Base-by-base conservation (phyloP, 2,329 filamentous ascomycete species). In the Hypoxylon sp. region DNA sequence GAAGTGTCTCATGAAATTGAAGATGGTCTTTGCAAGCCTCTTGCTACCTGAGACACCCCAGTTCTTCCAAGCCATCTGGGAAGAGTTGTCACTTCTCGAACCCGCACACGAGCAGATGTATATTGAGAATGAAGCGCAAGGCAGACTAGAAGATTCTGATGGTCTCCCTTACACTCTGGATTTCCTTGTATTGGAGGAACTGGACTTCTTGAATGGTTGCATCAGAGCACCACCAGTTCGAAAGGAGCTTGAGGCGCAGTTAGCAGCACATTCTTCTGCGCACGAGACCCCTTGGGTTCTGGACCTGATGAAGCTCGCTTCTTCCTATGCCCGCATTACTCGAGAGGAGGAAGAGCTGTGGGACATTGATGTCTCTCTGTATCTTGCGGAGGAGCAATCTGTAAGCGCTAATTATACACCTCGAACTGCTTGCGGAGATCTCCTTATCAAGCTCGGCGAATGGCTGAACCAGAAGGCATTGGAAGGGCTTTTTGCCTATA, bases 341-440 rank as follows among this genome's bases (percentile, higher is more conserved):
- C 90, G 89, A 29, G 96, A 99, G 79, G 96, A 98, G 77, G 94
- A 98, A 81, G 94, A 93, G 6, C 82, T 99, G 9, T 99, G 96
- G 96, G 94, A 98, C 74, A 94, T 98, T 70, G 96, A 99, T 79
- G 92, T 97, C 73, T 98, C 97, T 65, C 87, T 99, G 1, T 99
- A 97, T 80, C 86, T 99, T 51, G 95, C 94, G 0, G 96, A 99
- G 80, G 95, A 98, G 81, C 95, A 94, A 1, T 95, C 94, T 1
- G 92, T 98, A 17, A 97, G 94, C 11, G 93, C 94, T 33, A 98
- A 98, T 80, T 99, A 98, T 81, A 98, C 96, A 0, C 93, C 96
- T 13, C 90, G 96, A 73, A 97, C 94, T 17, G 96, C 95, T 44
- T 96, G 94, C 71, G 94, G 94, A 53, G 96, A 98, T 78, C 84